Evolutionary conservation across 2,329 filamentous ascomycete genomes (phyloP), one percentile per base, ranked within the genome.

Genomic region (Curvularia lunata): DNA sequence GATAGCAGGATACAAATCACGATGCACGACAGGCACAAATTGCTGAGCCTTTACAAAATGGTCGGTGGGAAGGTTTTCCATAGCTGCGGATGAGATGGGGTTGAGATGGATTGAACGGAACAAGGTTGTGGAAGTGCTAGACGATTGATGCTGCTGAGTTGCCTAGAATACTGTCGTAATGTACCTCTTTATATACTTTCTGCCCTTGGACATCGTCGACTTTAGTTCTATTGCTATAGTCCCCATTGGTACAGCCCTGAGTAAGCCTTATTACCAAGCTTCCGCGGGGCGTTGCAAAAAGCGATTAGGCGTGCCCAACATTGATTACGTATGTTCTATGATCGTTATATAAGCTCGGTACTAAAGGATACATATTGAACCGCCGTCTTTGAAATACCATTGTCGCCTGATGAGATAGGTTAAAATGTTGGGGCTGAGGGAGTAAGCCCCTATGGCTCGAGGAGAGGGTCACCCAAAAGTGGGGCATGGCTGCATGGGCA

Each of bases 1-100:
- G 43, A 80, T 77, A 16, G 77, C 69, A 19, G 77, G 71, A 55
- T 82, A 81, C 4, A 69, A 58, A 47, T 78, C 72, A 4, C 67
- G 73, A 52, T 80, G 75, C 5, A 62, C 61, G 4, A 37, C 56
- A 25, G 54, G 47, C 12, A 63, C 63, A 40, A 65, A 67, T 34
- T 65, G 61, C 51, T 61, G 56, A 16, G 41, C 18, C 21, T 48
- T 67, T 5, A 65, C 61, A 19, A 62, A 65, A 41, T 64, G 53
- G 21, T 67, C 63, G 13, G 48, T 38, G 9, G 66, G 66, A 16
- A 65, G 59, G n/a, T 62, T 45, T 9, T 63, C 58, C 62, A 65
- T 65, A 8, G 21, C 23, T 38, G 16, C 23, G 13, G 7, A 40
- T 41, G 37, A 42, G 13, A 23, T 21, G 12, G 5, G 10, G 18